phyloP scores from a whole-genome alignment of 139 green algal genomes.

The Ettlia oleoabundans region DNA sequence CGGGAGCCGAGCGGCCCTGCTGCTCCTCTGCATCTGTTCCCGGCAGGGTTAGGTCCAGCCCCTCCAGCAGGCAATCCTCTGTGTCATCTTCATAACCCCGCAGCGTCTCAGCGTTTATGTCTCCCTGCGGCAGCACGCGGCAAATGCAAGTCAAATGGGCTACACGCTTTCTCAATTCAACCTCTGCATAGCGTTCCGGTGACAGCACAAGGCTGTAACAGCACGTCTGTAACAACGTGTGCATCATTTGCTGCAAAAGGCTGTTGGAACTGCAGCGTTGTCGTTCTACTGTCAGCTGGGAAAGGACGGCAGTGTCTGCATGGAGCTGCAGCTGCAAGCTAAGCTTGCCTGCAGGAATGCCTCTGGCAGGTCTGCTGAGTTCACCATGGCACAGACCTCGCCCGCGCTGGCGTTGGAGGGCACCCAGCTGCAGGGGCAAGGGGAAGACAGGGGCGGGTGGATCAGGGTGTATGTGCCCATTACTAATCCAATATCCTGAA shows the following conservation, averaged over 20 bases:
- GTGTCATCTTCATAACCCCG: background rate
- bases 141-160: too few species aligned
- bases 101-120: background rate
- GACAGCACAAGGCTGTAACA: too few species aligned
- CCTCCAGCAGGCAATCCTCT: background rate
- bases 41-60: background rate
- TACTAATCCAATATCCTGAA: too few species aligned
- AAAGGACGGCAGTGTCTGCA: background rate
- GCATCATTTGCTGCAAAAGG: too few species aligned
- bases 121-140: too few species aligned
- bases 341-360: conserved; percentile 20
- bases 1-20: background rate
- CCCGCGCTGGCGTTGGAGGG: background rate
- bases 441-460: background rate
- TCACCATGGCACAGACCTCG: background rate
- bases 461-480: background rate
- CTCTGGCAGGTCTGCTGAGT: conserved; percentile 22
- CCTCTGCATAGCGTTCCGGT: too few species aligned
- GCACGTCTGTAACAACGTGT: too few species aligned
- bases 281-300: too few species aligned
- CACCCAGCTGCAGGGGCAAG: conserved; percentile 2
- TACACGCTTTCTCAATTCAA: too few species aligned
- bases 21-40: background rate
- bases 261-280: too few species aligned
- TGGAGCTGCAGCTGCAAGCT: background rate